phyloP scores from a whole-genome alignment of 129 eudicot species.

The Calendula officinalis region DNA sequence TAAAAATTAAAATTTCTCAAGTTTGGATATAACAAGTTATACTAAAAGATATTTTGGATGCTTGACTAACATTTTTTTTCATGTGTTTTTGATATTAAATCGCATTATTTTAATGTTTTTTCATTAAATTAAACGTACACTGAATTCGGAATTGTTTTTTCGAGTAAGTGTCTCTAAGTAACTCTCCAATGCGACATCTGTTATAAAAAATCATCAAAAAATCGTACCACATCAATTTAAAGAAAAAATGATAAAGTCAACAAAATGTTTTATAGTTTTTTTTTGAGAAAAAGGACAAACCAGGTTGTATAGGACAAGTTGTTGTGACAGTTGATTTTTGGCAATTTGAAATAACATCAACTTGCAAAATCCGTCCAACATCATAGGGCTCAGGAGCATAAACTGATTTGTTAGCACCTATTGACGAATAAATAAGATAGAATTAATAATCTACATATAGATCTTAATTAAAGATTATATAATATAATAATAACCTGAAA shows the following conservation, averaged over 20 bases:
- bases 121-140: conserved; percentile 39
- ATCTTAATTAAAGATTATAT: too few species aligned
- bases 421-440: conserved; percentile 2
- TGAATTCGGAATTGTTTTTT: conserved; percentile 72
- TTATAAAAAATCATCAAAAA: conserved; percentile 13
- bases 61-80: background rate
- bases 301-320: conserved; percentile 67
- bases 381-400: conserved; percentile 96
- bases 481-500: conserved; percentile 58
- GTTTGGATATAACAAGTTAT: background rate
- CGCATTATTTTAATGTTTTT: background rate
- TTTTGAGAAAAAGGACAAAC: conserved; percentile 37
- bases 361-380: conserved; percentile 86
- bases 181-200: conserved; percentile 78
- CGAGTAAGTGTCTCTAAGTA: conserved; percentile 66
- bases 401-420: conserved; percentile 89
- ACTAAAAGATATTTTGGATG: conserved; percentile 9
- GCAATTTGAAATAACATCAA: conserved; percentile 65
- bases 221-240: conserved; percentile 6
- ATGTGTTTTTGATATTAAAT: background rate
- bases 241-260: background rate
- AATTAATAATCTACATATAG: background rate
- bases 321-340: conserved; percentile 74
- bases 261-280: background rate
- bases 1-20: background rate